phyloP scores from a whole-genome alignment of 129 eudicot genomes.

The Saussurea involucrata region DNA sequence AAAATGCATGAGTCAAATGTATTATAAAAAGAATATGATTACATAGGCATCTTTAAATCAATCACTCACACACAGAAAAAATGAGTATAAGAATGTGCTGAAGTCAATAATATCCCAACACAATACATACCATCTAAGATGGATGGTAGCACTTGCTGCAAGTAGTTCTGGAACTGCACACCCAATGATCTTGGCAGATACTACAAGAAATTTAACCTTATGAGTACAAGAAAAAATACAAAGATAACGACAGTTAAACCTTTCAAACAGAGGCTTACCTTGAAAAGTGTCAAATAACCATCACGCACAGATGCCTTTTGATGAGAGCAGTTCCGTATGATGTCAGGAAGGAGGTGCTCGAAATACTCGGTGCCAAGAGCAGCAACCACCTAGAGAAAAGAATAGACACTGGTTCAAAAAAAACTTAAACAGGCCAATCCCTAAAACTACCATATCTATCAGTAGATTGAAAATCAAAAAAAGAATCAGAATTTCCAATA shows the following conservation, averaged over 20 bases:
- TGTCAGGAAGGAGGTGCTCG: conserved; percentile 87
- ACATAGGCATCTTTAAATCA: neutral
- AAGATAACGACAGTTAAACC: neutral
- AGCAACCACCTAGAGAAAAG: conserved; percentile 70
- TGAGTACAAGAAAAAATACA: neutral
- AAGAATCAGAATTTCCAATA: neutral
- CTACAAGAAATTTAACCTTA: conserved; percentile 32
- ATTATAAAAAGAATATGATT: neutral
- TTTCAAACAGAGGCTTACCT: conserved; percentile 38
- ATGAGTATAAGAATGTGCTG: neutral
- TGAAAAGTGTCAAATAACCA: conserved; percentile 87
- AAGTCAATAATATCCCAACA: neutral
- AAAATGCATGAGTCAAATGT: neutral
- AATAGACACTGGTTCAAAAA: neutral
- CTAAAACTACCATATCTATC: no score
- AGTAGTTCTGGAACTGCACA: conserved; percentile 89
- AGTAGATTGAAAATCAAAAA: neutral
- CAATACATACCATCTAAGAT: conserved; percentile 73
- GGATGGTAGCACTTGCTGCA: conserved; percentile 92
- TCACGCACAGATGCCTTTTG: conserved; percentile 93
- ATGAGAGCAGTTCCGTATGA: conserved; percentile 89
- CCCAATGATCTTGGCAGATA: conserved; percentile 95
- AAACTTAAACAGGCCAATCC: neutral
- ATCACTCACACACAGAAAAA: neutral
- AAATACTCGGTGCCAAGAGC: conserved; percentile 90